Base-by-base conservation (phyloP, 164 flowering plant genomes). In the Warburgia ugandensis region DNA sequence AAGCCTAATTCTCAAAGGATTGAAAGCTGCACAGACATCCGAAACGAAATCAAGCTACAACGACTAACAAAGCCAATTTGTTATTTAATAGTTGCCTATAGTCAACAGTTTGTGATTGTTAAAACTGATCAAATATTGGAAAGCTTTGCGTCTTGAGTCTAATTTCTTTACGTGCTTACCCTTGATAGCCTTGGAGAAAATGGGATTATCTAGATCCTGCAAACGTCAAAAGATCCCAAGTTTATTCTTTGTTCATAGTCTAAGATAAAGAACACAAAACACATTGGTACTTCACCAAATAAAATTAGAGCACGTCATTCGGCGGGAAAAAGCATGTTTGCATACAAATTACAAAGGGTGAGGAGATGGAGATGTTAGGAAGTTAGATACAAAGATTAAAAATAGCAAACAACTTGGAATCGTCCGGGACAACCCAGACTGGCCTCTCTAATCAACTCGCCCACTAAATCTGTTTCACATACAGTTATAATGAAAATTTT, bases 181-280 rank as follows among this genome's bases (percentile, higher is more conserved):
- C 59, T 77, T 77, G 27, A 81, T 59, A 17, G 87, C 81, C 30
- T 81, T 81, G 2, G 29, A 9, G 11, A 83, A 66, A 58, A 78
- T 61, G 41, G 46, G 63, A 65, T 76, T 83, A 0, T 55, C 36
- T 52, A 83, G 55, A 65, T 83, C 80, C 90, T 83, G 70, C 37
- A 69, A 54, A 41, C 9, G 36, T 3, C 20, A 70, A 2, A 64
- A 31, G 44, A 50, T 3, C 29, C 11, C 4, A 45, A 29, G 12
- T 35, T 19, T 27, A 32, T 5, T 20, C 26, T 30, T 13, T 9
- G 6, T 31, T 31, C 39, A n/a, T n/a, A n/a, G n/a, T n/a, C n/a
- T n/a, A n/a, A n/a, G n/a, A 22, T 2, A 43, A 43, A 19, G 2
- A 3, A 4, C 20, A 22, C 46, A 39, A 1, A n/a, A 6, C 43